These are phyloP conservation scores for Salix brachista DNA, from an alignment of 345 rosid genomes.

Conservation along the genomic window DNA sequence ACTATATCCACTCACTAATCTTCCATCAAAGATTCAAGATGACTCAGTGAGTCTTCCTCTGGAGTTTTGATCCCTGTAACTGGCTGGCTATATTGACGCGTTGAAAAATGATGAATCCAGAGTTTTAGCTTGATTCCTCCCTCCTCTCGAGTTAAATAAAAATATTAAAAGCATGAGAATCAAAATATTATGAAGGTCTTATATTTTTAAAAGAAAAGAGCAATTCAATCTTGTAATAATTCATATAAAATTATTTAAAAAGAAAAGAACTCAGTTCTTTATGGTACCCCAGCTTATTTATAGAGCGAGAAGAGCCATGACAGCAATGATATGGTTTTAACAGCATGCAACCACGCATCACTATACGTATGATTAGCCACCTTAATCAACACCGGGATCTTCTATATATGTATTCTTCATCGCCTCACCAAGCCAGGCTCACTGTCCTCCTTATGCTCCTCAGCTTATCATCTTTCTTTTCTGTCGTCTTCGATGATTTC, in stretches of 20 bases:
- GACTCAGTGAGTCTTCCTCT: too few species aligned
- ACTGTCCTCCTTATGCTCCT: constrained; percentile 49
- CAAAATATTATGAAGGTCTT: too few species aligned
- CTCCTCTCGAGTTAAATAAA: too few species aligned
- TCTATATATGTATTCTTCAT: not conserved
- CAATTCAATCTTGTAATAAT: not conserved
- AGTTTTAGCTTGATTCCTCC: too few species aligned
- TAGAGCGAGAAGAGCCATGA: not conserved
- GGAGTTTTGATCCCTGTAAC: too few species aligned
- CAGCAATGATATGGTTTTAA: not conserved
- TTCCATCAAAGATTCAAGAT: too few species aligned
- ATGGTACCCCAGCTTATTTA: not conserved
- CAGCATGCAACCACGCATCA: not conserved
- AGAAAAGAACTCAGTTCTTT: not conserved
- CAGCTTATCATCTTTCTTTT: constrained; percentile 42
- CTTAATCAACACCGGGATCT: too few species aligned
- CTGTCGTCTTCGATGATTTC: constrained; percentile 25
- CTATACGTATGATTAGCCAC: not conserved
- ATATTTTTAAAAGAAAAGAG: not conserved
- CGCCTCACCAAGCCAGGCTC: constrained; percentile 52
- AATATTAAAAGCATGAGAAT: too few species aligned
- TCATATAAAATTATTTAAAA: too few species aligned
- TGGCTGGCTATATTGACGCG: too few species aligned
- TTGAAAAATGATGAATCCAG: too few species aligned
- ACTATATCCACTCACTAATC: too few species aligned